Percentiles rank a stretch among this genome's conserved stretches.
phyloP scores from a whole-genome alignment of 768 basidiomycete species.

The Xerocomus brunneocitrinus region DNA sequence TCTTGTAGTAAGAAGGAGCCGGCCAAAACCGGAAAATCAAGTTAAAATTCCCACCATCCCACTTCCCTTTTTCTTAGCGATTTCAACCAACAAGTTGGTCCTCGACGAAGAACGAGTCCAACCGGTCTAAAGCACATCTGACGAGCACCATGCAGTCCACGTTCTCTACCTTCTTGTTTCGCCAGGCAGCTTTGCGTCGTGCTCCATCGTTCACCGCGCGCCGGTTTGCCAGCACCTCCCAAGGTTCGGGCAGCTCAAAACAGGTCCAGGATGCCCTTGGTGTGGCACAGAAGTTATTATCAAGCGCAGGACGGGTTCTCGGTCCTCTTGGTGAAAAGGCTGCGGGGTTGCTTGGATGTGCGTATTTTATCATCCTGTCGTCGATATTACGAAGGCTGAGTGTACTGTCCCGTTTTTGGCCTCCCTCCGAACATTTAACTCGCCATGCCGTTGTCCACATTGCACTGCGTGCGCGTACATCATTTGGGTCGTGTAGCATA shows the following conservation, averaged over 20 bases:
- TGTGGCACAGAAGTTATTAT: slow-evolving; percentile 53
- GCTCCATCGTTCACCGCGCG: slow-evolving; percentile 15
- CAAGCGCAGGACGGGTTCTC: slow-evolving; percentile 43
- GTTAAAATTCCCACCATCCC: neutral
- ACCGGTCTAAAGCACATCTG: slow-evolving; percentile 1
- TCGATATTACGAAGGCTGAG: slow-evolving; percentile 1
- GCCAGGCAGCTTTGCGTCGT: slow-evolving; percentile 18
- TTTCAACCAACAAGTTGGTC: neutral
- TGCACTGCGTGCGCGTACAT: neutral
- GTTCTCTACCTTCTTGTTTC: slow-evolving; percentile 23
- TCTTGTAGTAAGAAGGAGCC: too few relatives aligned
- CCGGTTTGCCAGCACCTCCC: slow-evolving; percentile 39
- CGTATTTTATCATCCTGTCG: slow-evolving; percentile 15
- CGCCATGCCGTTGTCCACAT: too few relatives aligned
- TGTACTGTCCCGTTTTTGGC: neutral
- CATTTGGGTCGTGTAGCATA: slow-evolving; percentile 44
- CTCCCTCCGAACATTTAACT: neutral
- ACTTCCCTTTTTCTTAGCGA: neutral
- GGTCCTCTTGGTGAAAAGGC: slow-evolving; percentile 51
- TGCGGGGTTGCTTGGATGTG: slow-evolving; percentile 55
- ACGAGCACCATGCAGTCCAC: slow-evolving; percentile 25
- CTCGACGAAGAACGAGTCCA: slow-evolving; percentile 1
- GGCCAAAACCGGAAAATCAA: too few relatives aligned
- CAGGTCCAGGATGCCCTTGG: slow-evolving; percentile 67
- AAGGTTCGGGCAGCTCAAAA: slow-evolving; percentile 47